Base-by-base conservation (phyloP, 139 green algal species). In the Limnomonas spitsbergensis region DNA sequence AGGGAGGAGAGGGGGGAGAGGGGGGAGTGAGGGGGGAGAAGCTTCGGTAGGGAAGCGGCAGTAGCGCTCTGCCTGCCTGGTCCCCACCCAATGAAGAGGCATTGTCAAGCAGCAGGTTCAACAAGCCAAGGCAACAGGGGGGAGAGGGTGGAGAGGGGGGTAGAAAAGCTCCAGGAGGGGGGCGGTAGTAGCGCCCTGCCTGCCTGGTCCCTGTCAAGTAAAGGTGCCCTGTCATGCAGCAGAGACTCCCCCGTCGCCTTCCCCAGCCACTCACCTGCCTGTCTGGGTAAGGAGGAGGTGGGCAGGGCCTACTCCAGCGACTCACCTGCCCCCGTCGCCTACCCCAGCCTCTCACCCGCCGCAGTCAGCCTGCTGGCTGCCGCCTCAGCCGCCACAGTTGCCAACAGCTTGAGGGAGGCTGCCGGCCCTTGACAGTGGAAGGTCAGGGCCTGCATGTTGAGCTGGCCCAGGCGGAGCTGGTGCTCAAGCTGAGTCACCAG, bases 401-500 rank as follows among this genome's bases (percentile, higher is more conserved):
- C 93, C 69, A 95, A 80, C 79, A 96, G 78, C 69, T 78, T 38
- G 38, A 97, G 81, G 1, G 89, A 89, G 14, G 77, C 78, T 71
- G 89, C 67, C 2, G 92, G 90, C 67, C 80, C 83, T 81, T 74
- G 68, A 32, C 68, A 42, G 36, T 74, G 68, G 36, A 74, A 74
- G 36, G 36, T 74, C 3, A 74, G 68, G 7, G 68, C 68, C 36
- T 77, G 70, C 39, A 77, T n/a, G 70, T 66, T 77, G 7, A 77
- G 70, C 70, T 38, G 20, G 20, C 83, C 83, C 6, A 69, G 61
- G 0, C 78, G 47, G 40, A 83, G 73, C 80, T 91, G 79, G 76
- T 93, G 88, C 88, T 98, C 94, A 73, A 98, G 84, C 88, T 97
- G 94, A 6, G 91, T 88, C n/a, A 95, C 85, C 86, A 97, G 86